Conservation (phyloP, 2,329 filamentous ascomycete genomes). For the Calonectria honghensis region DNA sequence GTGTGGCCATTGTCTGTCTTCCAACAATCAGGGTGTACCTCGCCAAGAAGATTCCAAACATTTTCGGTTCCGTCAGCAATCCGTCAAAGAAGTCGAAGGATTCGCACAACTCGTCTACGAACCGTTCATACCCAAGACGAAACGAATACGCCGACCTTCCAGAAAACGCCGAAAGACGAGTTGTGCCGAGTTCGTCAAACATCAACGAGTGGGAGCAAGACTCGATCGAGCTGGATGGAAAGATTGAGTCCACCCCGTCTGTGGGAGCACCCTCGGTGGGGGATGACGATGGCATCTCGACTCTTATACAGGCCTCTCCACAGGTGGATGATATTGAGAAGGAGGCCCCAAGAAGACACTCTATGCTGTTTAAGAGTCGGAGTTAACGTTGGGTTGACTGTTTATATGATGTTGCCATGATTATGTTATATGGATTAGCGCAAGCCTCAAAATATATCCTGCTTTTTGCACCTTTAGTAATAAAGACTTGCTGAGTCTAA, state of each 20-base stretch:
- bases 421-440: neutral
- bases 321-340: neutral
- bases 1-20: constrained; percentile 2
- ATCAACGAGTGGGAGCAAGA: neutral
- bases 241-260: neutral
- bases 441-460: neutral
- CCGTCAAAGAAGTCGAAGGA: constrained; percentile 17
- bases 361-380: neutral
- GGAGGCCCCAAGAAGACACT: neutral
- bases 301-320: neutral
- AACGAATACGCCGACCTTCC: constrained; percentile 13
- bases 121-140: neutral
- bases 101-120: neutral
- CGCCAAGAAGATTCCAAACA: constrained; percentile 15
- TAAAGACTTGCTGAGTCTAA: neutral
- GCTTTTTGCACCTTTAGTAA: neutral
- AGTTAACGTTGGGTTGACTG: neutral
- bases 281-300: neutral
- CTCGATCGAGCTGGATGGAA: constrained; percentile 11
- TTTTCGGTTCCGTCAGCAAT: neutral
- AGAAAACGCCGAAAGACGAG: neutral
- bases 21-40: neutral
- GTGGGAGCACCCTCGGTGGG: neutral
- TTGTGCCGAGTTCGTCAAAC: neutral
- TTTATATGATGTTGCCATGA: neutral